Conservation (phyloP, 208 protist genomes). For the Leishmania amazonensis region DNA sequence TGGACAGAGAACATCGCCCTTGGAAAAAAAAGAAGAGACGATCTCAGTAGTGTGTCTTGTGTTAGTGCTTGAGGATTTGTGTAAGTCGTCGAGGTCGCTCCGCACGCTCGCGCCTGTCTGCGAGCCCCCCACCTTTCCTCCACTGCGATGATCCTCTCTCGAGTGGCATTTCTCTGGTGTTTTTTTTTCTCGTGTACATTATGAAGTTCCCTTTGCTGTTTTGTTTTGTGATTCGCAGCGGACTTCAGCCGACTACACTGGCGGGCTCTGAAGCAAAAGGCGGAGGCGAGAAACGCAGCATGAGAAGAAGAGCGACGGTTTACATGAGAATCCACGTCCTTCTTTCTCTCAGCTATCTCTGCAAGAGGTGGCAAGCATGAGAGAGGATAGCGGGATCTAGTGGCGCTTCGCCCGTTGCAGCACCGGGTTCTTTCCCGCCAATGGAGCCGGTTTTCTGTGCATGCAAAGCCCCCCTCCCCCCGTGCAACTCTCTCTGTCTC, state of each 20-base stretch:
- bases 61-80: not conserved
- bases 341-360: not conserved
- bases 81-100: not conserved
- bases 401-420: not conserved
- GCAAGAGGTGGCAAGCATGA: not conserved
- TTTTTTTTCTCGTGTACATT: conserved; percentile 11
- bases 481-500: not conserved
- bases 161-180: conserved; percentile 14
- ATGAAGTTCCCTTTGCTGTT: conserved; percentile 4
- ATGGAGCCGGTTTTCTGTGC: not conserved
- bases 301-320: not conserved
- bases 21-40: not conserved
- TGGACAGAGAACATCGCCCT: not conserved
- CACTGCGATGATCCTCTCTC: not conserved
- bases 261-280: not conserved
- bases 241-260: not conserved
- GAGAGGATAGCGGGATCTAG: not conserved
- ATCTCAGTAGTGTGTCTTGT: not conserved
- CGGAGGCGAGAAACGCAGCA: not conserved
- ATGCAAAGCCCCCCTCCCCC: not conserved
- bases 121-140: not conserved
- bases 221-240: conserved; percentile 12
- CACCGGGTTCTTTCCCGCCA: not conserved
- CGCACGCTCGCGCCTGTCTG: not conserved
- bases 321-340: not conserved